Evolutionary conservation across 805 yeast species (phyloP), one percentile per base, ranked within the genome.

Genomic region (Torulaspora quercuum): DNA sequence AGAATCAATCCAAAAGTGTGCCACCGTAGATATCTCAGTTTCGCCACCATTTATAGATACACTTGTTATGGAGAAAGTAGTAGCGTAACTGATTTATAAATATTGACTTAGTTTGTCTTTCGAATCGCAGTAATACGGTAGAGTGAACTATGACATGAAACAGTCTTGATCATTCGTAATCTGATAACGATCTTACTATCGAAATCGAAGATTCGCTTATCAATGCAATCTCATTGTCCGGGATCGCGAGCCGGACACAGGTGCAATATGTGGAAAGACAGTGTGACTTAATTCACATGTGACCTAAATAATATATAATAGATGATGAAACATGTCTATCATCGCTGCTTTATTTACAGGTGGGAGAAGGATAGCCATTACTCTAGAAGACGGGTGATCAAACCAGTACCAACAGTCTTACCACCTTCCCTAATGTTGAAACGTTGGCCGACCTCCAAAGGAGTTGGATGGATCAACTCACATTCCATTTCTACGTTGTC

Each of bases 361-460:
- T 21, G 14, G 8, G 13, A 16, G n/a, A n/a, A n/a, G 6, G 16
- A n/a, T 8, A 10, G 8, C 12, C 6, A 24, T 49, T 59, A 68
- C 52, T 82, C 90, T 50, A 85, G 65, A 66, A 87, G 80, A 70
- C 95, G 82, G 58, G 98, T 92, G 57, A 92, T 78, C 73, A 92
- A 73, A 75, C 98, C 98, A 52, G 98, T 92, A 69, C 96, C 98
- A 52, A 92, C 97, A 50, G 98, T 92, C 74, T 83, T 85, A 66
- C 97, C 97, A 72, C 97, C 97, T 75, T 92, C 98, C 80, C 98
- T 92, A 67, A 92, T 76, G 80, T 92, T 92, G 83, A 92, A 92
- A 72, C 97, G 85, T 76, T 89, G 96, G 67, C 95, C 95, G 57
- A 82, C 81, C 76, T 92, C 98, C 49, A 92, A 60, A 45, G 97